A percentile compares a stretch with the other conserved stretches of the same genome.
Evolutionary conservation across 768 basidiomycete species (phyloP).

Genomic region (Suillus fuscotomentosus): DNA sequence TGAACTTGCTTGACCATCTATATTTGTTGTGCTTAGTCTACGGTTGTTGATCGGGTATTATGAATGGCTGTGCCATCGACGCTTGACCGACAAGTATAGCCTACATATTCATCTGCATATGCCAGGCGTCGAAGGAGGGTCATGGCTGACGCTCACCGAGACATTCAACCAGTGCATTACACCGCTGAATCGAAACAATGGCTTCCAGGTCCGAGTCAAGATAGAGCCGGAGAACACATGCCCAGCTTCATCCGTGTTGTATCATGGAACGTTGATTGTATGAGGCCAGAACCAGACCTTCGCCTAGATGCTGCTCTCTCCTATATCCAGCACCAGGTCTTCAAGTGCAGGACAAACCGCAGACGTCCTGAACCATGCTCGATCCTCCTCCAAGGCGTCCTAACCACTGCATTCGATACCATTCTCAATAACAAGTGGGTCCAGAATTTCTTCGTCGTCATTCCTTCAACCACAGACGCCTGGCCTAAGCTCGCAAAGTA

Average conservation of each 20-base stretch:
- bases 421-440: conserved; percentile 60
- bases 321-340: conserved; percentile 47
- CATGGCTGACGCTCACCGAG: conserved; percentile 1
- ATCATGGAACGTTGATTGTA: conserved; percentile 65
- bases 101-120: background rate
- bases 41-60: too few species aligned
- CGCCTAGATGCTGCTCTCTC: conserved; percentile 45
- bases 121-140: background rate
- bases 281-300: conserved; percentile 26
- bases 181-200: background rate
- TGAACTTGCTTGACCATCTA: too few species aligned
- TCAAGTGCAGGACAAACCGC: conserved; percentile 37
- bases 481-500: conserved; percentile 48
- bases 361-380: conserved; percentile 51
- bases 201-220: background rate
- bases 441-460: conserved; percentile 48
- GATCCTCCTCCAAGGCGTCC: conserved; percentile 67
- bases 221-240: background rate
- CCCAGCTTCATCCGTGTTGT: conserved; percentile 45
- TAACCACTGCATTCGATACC: conserved; percentile 35
- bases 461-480: conserved; percentile 44
- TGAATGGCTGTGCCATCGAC: background rate
- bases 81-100: too few species aligned
- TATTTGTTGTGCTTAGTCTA: too few species aligned
- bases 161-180: background rate